Evolutionary conservation across 2,329 filamentous ascomycete genomes (phyloP).

Genomic region (Stromatinia cepivora): DNA sequence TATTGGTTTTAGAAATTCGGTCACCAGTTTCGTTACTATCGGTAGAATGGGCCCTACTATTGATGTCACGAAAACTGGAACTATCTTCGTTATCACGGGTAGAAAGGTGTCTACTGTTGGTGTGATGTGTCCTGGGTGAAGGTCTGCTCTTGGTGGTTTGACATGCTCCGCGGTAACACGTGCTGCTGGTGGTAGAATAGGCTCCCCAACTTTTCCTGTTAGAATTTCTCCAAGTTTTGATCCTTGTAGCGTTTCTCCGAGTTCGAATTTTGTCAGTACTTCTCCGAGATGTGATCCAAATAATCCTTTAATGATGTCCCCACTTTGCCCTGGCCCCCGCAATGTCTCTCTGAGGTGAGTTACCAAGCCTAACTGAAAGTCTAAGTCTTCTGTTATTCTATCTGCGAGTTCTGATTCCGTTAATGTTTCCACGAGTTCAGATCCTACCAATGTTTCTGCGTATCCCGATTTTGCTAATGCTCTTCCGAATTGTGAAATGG

Average conservation of each 20-base stretch:
- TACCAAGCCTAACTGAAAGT: background rate
- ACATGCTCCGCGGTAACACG: background rate
- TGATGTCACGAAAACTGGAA: background rate
- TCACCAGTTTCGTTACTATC: background rate
- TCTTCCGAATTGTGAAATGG: background rate
- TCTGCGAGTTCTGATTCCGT: background rate
- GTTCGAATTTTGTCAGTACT: background rate
- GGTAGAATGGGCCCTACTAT: background rate
- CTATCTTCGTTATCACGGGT: background rate
- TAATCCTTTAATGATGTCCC: too few species aligned
- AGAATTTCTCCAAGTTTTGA: conserved; percentile 1
- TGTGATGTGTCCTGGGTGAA: too few species aligned
- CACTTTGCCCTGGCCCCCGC: too few species aligned
- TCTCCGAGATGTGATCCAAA: background rate
- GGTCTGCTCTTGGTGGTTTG: background rate
- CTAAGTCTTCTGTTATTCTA: background rate
- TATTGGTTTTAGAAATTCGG: background rate
- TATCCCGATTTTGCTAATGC: background rate
- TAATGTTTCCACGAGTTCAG: background rate
- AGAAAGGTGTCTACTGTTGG: background rate
- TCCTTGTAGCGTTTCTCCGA: background rate
- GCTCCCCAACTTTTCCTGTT: background rate
- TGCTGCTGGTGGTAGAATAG: too few species aligned
- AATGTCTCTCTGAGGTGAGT: background rate
- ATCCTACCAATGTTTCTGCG: background rate